A percentile compares a stretch with the other conserved stretches of the same genome.
These are phyloP conservation scores for Histomonas meleagridis DNA, from an alignment of 208 protist genomes.

Conservation along the genomic window DNA sequence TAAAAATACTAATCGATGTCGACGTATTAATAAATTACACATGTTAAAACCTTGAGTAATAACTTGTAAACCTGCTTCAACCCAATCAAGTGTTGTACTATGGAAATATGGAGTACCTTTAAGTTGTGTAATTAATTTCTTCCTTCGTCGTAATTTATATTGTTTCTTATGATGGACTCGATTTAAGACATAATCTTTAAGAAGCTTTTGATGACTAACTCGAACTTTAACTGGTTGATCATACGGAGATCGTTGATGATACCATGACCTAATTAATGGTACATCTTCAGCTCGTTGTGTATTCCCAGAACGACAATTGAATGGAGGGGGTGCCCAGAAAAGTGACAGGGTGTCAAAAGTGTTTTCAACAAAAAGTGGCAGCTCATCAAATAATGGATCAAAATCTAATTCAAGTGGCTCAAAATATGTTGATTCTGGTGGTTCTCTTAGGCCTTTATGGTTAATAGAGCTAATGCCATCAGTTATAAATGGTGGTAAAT, in stretches of 20 bases:
- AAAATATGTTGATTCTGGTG: neutral
- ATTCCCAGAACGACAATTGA: constrained; percentile 75
- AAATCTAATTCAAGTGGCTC: neutral
- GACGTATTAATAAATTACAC: constrained; percentile 98
- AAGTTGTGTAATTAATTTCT: constrained; percentile 75
- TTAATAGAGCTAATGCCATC: neutral
- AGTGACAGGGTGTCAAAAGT: constrained; percentile 82
- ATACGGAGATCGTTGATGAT: constrained; percentile 60
- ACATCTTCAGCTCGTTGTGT: constrained; percentile 73
- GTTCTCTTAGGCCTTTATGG: neutral
- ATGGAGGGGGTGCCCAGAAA: constrained; percentile 88
- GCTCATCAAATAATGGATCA: neutral
- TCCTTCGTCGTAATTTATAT: constrained; percentile 64
- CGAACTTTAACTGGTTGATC: constrained; percentile 65
- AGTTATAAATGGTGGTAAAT: constrained; percentile 72
- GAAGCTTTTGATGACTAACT: constrained; percentile 96
- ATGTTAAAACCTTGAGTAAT: constrained; percentile 99
- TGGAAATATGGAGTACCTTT: constrained; percentile 96
- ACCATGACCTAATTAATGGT: constrained; percentile 94
- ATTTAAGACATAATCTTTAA: constrained; percentile 97
- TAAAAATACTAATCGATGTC: constrained; percentile 98
- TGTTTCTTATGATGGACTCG: constrained; percentile 71
- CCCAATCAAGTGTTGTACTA: constrained; percentile 95
- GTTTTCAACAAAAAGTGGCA: constrained; percentile 69
- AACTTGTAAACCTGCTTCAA: constrained; percentile 98